A percentile compares a stretch with the other conserved stretches of the same genome.
These are phyloP conservation scores for Pachyrhizus erosus DNA, from an alignment of 306 rosid genomes.

Conservation along the genomic window DNA sequence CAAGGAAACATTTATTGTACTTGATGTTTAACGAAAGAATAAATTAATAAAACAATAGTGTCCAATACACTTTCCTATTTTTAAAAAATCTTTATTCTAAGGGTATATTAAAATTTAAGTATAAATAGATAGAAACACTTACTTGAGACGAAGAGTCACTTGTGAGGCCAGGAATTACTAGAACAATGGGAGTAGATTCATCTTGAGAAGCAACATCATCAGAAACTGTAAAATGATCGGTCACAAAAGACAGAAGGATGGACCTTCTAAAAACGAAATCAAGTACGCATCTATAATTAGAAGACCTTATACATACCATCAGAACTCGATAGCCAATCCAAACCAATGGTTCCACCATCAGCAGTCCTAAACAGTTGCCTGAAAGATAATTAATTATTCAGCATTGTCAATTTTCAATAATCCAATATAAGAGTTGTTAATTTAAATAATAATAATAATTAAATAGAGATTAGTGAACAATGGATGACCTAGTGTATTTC, in stretches of 20 bases:
- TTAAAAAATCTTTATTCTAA: not conserved
- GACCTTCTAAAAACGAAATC: too few species aligned
- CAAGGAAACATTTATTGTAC: slow-evolving; percentile 16
- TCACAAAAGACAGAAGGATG: slow-evolving; percentile 23
- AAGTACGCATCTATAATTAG: too few species aligned
- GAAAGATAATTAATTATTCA: slow-evolving; percentile 3
- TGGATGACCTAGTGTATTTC: slow-evolving; percentile 63
- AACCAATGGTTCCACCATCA: slow-evolving; percentile 76
- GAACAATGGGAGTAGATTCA: slow-evolving; percentile 66
- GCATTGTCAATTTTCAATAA: not conserved
- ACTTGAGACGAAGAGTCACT: slow-evolving; percentile 84
- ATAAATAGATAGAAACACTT: slow-evolving; percentile 44
- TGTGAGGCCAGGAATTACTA: slow-evolving; percentile 85
- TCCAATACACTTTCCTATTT: not conserved
- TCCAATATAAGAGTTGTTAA: not conserved
- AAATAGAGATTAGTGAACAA: not conserved
- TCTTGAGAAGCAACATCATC: slow-evolving; percentile 46
- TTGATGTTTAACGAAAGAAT: not conserved
- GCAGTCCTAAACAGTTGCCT: slow-evolving; percentile 63
- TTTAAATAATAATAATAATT: not conserved
- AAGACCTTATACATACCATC: slow-evolving; percentile 65
- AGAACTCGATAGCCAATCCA: slow-evolving; percentile 66
- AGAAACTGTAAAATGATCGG: slow-evolving; percentile 50
- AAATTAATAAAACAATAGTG: not conserved
- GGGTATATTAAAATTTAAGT: not conserved